Base-by-base conservation (phyloP, 2,329 filamentous ascomycete species). In the Dactylellina sp. region DNA sequence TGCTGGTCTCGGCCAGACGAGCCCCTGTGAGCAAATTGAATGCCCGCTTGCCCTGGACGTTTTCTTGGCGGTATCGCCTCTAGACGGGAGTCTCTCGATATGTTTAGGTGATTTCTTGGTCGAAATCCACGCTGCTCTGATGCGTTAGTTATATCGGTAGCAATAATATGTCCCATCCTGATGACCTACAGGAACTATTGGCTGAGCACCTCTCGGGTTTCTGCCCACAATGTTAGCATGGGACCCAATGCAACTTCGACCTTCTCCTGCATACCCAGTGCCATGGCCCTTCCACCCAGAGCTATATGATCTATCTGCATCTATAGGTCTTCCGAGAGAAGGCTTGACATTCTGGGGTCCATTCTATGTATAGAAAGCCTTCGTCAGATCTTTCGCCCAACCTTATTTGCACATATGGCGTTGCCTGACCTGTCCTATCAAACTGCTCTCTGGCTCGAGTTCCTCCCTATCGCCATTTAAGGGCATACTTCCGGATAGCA, bases 391-490 rank as follows among this genome's bases (percentile, higher is more conserved):
- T 32, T 32, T 32, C 28, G 28, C 9, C 9, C 5, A 9, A 32
- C 28, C 28, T 32, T 9, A 9, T 32, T 9, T n/a, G 7, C 11
- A 1, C 2, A 53, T 16, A 9, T 9, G 28, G 28, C 28, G 28
- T 32, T n/a, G 9, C 9, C 25, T 20, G 24, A 47, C 40, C 52
- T 63, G 59, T 24, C 22, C 42, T 35, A 18, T 7, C 2, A 59
- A 40, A 49, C 50, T 42, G 18, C 37, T 39, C 9, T 20, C 32
- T 20, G 32, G 42, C 37, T 40, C 66, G 9, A 44, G 5, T 20
- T 32, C 22, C n/a, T 47, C 44, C 24, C 46, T 71, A 53, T 71
- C 66, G 12, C 66, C 66, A 55, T 72, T 59, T 3, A 65, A 20
- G 57, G 66, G 66, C 66, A 72, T 72, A 5, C 16, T 50, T 18